A percentile compares a stretch with the other conserved stretches of the same genome.
Conservation (phyloP, 2,329 filamentous ascomycete species). For the Colletotrichum graminicola region DNA sequence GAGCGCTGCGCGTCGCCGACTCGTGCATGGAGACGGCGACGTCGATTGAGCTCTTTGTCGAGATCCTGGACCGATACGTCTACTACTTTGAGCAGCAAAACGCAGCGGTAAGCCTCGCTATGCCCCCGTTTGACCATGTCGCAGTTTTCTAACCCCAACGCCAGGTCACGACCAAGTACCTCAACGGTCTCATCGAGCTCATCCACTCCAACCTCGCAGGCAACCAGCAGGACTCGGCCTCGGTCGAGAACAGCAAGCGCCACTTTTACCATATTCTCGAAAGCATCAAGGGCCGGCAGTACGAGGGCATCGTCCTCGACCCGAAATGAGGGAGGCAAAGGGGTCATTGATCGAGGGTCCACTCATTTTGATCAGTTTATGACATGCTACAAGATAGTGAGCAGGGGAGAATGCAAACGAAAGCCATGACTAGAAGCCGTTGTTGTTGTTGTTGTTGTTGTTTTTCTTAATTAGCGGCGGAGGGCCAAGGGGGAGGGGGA, state of each 20-base stretch:
- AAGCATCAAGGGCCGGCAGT: constrained; percentile 91
- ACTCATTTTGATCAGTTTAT: neutral
- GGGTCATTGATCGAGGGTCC: neutral
- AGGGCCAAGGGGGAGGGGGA: neutral
- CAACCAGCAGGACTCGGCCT: constrained; percentile 83
- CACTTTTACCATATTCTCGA: constrained; percentile 96
- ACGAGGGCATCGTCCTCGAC: constrained; percentile 88
- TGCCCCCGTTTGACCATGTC: no score
- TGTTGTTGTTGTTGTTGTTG: neutral
- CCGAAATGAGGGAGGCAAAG: constrained; percentile 51
- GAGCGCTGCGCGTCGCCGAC: constrained; percentile 94
- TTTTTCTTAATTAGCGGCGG: constrained; percentile 12
- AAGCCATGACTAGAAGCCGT: neutral
- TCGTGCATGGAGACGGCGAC: constrained; percentile 99
- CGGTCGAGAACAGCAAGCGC: constrained; percentile 88
- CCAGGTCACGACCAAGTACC: constrained; percentile 91
- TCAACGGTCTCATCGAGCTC: constrained; percentile 97
- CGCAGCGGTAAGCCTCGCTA: constrained; percentile 75
- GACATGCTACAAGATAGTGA: neutral
- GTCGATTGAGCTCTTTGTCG: constrained; percentile 97
- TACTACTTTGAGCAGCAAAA: constrained; percentile 99
- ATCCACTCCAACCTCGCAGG: constrained; percentile 96
- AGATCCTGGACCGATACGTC: constrained; percentile 97
- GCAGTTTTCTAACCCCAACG: neutral
- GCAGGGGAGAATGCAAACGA: constrained; percentile 5